These are phyloP conservation scores for Cryphonectria japonica DNA, from an alignment of 2,329 filamentous ascomycete species.

Conservation along the genomic window DNA sequence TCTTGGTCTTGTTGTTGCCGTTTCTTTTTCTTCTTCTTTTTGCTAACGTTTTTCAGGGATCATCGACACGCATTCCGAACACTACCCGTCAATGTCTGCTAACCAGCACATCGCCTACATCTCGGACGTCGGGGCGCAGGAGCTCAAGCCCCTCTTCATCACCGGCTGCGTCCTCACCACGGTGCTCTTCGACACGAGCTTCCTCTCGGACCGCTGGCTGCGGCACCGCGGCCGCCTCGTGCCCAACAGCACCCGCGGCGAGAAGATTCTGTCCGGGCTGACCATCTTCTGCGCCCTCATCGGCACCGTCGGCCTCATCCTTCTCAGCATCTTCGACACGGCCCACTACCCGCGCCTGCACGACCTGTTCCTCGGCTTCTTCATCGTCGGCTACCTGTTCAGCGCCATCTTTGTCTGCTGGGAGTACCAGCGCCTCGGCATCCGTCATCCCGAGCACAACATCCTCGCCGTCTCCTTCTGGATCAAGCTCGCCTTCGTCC, in stretches of 20 bases:
- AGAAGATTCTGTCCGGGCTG: constrained; percentile 65
- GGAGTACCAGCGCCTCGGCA: constrained; percentile 86
- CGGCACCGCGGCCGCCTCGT: constrained; percentile 79
- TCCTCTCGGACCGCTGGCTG: constrained; percentile 82
- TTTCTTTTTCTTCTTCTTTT: no score
- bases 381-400: constrained; percentile 84
- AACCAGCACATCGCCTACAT: constrained; percentile 71
- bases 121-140: constrained; percentile 64
- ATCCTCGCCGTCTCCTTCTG: constrained; percentile 81
- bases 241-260: constrained; percentile 66
- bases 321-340: constrained; percentile 86
- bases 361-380: constrained; percentile 76
- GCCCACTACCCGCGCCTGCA: constrained; percentile 69
- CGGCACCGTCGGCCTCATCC: constrained; percentile 79
- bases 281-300: constrained; percentile 71
- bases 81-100: constrained; percentile 63
- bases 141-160: constrained; percentile 79
- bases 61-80: constrained; percentile 54
- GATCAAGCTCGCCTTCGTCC: constrained; percentile 83
- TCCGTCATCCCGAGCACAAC: constrained; percentile 74
- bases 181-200: constrained; percentile 78
- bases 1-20: neutral
- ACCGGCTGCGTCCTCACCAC: constrained; percentile 72
- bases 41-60: constrained; percentile 41
- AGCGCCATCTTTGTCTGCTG: constrained; percentile 87